Evolutionary conservation across 1,139 yeast species (phyloP), one percentile per base, ranked within the genome.

Genomic region (Magnusiomyces fungicola): DNA sequence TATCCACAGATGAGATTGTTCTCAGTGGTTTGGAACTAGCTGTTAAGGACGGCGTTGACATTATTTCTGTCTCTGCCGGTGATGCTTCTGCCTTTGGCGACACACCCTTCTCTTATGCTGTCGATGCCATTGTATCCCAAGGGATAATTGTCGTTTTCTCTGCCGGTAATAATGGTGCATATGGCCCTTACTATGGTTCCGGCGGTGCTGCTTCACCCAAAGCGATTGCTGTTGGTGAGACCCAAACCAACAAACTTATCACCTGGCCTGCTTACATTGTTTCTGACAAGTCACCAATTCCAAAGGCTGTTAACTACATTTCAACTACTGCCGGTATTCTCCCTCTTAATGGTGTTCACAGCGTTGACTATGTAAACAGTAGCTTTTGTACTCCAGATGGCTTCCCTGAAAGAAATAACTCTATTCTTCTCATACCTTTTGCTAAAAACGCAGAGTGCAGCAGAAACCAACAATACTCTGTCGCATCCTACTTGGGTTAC

Each of bases 31-130:
- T 58, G 24, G 55, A 56, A 33, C 45, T 46, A 18, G 55, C 55
- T 2, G 52, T 45, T 29, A 46, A 54, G n/a, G 60, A 55, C 21
- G 53, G 50, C 3, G 53, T 52, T 2, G 58, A 58, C 39, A 39
- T 58, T 24, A 58, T 58, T 30, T 44, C 53, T 12, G n/a, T 55
- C 19, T 58, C 61, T n/a, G 29, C 57, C 23, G 51, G 50, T 16
- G 27, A 36, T 2, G 1, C 42, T 3, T 22, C 18, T 5, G 47
- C 41, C 3, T 49, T 24, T 19, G 12, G 19, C 9, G 34, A 21
- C 10, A 23, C 29, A 24, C 46, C 50, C 6, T 6, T 47, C 19
- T 24, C 39, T 36, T 27, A 27, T 1, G 33, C 32, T 6, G 46
- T 48, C 3, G 42, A 38, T 6, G 30, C 22, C 9, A 37, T 46